These are phyloP conservation scores for Hypoxylon fuscum DNA, from an alignment of 495 filamentous ascomycete genomes.

Conservation along the genomic window DNA sequence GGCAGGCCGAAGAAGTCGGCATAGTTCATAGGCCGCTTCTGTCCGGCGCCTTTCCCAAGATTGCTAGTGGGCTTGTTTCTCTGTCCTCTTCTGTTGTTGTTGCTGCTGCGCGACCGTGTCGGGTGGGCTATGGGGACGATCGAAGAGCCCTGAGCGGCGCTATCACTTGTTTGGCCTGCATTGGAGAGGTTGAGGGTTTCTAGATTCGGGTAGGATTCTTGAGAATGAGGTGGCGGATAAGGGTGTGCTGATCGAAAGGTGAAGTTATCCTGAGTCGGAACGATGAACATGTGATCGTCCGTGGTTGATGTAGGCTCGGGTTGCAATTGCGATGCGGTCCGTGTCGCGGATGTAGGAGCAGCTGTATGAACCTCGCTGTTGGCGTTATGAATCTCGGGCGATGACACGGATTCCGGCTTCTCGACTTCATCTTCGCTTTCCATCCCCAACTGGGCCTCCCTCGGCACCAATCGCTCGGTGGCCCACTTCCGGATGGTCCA, in stretches of 20 bases:
- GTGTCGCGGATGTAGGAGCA: conserved; percentile 47
- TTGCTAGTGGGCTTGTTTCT: conserved; percentile 53
- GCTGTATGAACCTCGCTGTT: conserved; percentile 50
- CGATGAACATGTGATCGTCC: conserved; percentile 43
- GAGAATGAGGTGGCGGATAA: conserved; percentile 74
- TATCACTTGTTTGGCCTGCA: conserved; percentile 41
- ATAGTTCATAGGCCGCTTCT: conserved; percentile 80
- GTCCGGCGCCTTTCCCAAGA: conserved; percentile 69
- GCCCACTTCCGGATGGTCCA: conserved; percentile 86
- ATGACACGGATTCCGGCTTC: conserved; percentile 65
- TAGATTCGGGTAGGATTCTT: conserved; percentile 72
- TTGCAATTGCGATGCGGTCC: conserved; percentile 51
- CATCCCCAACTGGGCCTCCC: conserved; percentile 54
- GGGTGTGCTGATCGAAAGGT: conserved; percentile 76
- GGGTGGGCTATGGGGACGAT: conserved; percentile 46
- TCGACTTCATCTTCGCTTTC: conserved; percentile 81
- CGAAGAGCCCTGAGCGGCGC: conserved; percentile 41
- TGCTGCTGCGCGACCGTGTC: conserved; percentile 40
- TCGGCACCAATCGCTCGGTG: conserved; percentile 76
- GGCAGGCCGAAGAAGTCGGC: conserved; percentile 87
- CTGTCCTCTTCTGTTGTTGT: conserved; percentile 48
- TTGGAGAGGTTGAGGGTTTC: conserved; percentile 62
- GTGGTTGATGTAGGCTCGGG: conserved; percentile 42
- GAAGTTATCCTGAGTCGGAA: conserved; percentile 63
- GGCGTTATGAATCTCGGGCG: conserved; percentile 68